Percentiles rank a stretch among this genome's conserved stretches.
Evolutionary conservation across 23 red algal species (phyloP).

Genomic region (Gracilaria caudata): DNA sequence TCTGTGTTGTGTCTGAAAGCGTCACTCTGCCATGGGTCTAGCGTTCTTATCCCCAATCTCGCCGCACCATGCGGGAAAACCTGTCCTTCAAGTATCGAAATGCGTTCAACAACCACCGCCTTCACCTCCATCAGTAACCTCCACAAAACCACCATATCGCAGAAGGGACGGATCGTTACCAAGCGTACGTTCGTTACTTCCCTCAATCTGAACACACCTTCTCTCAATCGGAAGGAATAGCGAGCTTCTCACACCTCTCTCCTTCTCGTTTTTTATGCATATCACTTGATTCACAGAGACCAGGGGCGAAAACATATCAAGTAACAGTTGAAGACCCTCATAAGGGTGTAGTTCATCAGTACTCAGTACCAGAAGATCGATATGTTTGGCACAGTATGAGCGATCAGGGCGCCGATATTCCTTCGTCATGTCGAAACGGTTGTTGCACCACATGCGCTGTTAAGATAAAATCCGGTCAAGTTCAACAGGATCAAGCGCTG

Average conservation of each 20-base stretch:
- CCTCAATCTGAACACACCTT: not conserved
- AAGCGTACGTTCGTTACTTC: conserved; percentile 27
- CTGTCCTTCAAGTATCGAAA: not conserved
- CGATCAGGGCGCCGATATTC: conserved; percentile 82
- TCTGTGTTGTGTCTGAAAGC: not conserved
- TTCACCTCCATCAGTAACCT: not conserved
- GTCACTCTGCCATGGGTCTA: not conserved
- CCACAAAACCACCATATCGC: not conserved
- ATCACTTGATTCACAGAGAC: not conserved
- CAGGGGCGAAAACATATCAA: conserved; percentile 62
- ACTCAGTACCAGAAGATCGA: conserved; percentile 92
- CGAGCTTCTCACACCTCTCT: not conserved
- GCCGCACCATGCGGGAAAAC: not conserved
- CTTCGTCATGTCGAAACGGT: conserved; percentile 89
- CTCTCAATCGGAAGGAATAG: not conserved
- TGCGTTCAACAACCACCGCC: not conserved
- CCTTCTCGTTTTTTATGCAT: not conserved
- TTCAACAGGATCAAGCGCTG: conserved; percentile 88
- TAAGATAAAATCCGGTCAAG: conserved; percentile 49
- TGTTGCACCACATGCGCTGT: conserved; percentile 99
- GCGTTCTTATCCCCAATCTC: conserved; percentile 5
- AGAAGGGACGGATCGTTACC: conserved; percentile 61
- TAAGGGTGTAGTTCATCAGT: conserved; percentile 27
- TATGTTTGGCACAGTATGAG: conserved; percentile 93
- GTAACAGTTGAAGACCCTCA: conserved; percentile 81